phyloP scores from a whole-genome alignment of 169 alveolate species.

The Pseudocohnilembus persalinus region DNA sequence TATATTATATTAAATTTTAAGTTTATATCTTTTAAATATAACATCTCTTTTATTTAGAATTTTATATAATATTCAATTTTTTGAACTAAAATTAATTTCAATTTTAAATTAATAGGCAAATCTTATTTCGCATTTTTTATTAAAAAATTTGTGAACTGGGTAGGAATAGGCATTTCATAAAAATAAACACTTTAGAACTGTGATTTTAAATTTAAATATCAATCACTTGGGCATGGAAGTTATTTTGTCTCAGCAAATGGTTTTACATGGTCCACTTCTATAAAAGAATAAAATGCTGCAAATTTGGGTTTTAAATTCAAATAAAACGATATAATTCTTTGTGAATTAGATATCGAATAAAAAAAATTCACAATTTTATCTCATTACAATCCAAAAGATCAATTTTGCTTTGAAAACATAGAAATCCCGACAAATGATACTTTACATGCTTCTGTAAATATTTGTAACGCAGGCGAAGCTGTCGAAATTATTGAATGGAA shows the following conservation, averaged over 20 bases:
- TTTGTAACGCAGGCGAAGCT: background rate
- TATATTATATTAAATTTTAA: too few species aligned
- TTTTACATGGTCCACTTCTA: background rate
- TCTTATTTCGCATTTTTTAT: background rate
- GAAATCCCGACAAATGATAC: background rate
- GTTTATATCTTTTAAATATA: too few species aligned
- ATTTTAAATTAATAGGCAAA: background rate
- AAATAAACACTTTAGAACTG: too few species aligned
- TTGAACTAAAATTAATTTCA: too few species aligned
- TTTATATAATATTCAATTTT: too few species aligned
- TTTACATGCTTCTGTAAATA: background rate
- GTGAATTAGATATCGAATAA: background rate
- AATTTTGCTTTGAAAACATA: background rate
- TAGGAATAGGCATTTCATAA: background rate
- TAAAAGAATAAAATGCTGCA: too few species aligned
- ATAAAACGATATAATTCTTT: background rate
- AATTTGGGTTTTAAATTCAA: background rate
- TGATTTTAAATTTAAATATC: too few species aligned
- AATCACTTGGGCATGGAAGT: background rate
- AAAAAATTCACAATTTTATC: too few species aligned
- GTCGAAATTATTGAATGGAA: background rate
- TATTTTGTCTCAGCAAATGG: background rate
- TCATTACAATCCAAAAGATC: too few species aligned
- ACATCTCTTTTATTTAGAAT: too few species aligned
- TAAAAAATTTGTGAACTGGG: background rate